phyloP scores from a whole-genome alignment of 352 stramenopile genomes.

The Phytophthora sojae region DNA sequence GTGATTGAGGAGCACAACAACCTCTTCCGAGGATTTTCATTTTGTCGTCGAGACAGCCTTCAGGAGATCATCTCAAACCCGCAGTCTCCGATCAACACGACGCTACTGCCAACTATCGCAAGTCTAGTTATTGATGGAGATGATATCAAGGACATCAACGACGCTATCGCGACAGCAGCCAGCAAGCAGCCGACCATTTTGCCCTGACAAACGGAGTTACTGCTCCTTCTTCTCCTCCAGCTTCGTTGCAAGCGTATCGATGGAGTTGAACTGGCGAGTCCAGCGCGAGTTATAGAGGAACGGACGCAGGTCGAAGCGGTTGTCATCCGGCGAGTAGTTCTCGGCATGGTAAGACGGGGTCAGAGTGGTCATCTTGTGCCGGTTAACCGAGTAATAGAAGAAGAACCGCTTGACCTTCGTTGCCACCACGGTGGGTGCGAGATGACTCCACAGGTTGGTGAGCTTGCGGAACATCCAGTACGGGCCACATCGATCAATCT shows the following conservation, averaged over 20 bases:
- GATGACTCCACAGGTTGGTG: slow-evolving; percentile 87
- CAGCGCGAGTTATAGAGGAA: slow-evolving; percentile 98
- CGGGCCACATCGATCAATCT: slow-evolving; percentile 96
- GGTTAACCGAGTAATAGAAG: slow-evolving; percentile 98
- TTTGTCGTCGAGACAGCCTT: slow-evolving; percentile 61
- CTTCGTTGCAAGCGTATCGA: slow-evolving; percentile 91
- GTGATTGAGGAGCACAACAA: slow-evolving; percentile 60
- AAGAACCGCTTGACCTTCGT: slow-evolving; percentile 98
- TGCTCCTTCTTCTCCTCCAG: slow-evolving; percentile 81
- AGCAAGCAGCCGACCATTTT: slow-evolving; percentile 34
- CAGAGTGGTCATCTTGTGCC: slow-evolving; percentile 99
- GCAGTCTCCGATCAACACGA: slow-evolving; percentile 41
- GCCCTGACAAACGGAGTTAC: slow-evolving; percentile 32
- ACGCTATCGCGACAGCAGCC: slow-evolving; percentile 41
- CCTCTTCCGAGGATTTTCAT: slow-evolving; percentile 82
- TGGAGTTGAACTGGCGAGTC: slow-evolving; percentile 95
- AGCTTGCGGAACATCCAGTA: slow-evolving; percentile 95
- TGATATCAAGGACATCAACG: slow-evolving; percentile 47
- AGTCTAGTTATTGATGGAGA: slow-evolving; percentile 44
- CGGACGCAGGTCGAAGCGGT: slow-evolving; percentile 97
- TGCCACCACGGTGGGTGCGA: slow-evolving; percentile 80
- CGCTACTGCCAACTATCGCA: slow-evolving; percentile 44
- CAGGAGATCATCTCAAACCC: slow-evolving; percentile 35
- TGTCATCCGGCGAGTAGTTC: slow-evolving; percentile 99
- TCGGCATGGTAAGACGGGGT: slow-evolving; percentile 99